Evolutionary conservation across 208 protist species (phyloP), one percentile per base, ranked within the genome.

Genomic region (Endotrypanum monterogeii): DNA sequence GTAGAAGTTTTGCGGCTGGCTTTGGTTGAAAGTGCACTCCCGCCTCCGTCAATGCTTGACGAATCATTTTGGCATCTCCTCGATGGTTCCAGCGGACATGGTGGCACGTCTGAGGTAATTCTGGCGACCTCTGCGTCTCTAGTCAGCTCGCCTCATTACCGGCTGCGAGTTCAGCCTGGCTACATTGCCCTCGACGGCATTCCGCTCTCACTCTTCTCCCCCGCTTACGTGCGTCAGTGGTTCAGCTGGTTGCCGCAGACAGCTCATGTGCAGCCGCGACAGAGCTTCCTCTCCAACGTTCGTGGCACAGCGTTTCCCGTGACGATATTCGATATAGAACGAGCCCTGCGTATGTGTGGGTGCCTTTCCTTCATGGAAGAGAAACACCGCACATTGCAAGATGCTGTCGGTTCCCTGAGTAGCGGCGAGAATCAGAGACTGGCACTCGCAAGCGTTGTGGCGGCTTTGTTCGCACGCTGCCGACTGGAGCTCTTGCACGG

Each of bases 341-440:
- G 25, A 25, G 91, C 88, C 1, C 75, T 87, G n/a, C 55, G 80
- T 35, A 9, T 85, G 54, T 91, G 89, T 67, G 51, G 71, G 6
- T 89, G 88, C 56, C 55, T 73, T n/a, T 68, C 78, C 25, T 91
- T 94, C 60, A 76, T 93, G 46, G 32, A 75, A 23, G 51, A 74
- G 8, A 69, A n/a, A 9, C 71, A 35, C 80, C 84, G 41, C 79
- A 84, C 61, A 9, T 74, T 90, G 35, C 44, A 86, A 56, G 88
- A 78, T 41, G 54, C 6, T 5, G 79, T 87, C 11, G 92, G 89
- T 7, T 74, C 71, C 1, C 67, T 98, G 3, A 96, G 88, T 50
- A 87, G 89, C 20, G 97, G 98, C 4, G 93, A 99, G 83, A 91
- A 86, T 70, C 98, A 99, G 85, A 83, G 97, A 4, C 73, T 99